Evolutionary conservation across 2,329 filamentous ascomycete species (phyloP).

Genomic region (Dichotomopilus funicola): DNA sequence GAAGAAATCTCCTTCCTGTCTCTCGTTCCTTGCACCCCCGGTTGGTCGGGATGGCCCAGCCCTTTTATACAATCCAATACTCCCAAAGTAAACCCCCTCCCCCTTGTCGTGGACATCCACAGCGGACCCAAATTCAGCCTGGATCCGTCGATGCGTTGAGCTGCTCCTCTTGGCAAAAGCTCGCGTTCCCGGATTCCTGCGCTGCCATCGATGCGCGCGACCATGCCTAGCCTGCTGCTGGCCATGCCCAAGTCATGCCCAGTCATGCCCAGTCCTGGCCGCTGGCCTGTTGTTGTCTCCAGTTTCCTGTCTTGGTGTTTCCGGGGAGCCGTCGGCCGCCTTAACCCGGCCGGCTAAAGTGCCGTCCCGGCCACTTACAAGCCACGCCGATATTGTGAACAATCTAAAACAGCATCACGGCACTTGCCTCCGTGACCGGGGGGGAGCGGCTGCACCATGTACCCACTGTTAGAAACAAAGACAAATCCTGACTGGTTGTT

Average conservation of each 20-base stretch:
- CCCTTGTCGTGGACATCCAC: no score
- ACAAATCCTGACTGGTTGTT: not conserved
- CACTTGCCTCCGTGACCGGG: conserved; percentile 5
- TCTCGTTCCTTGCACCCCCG: not conserved
- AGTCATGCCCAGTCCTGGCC: no score
- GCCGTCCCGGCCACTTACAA: conserved; percentile 12
- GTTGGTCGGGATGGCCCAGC: not conserved
- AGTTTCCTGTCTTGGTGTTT: conserved; percentile 2
- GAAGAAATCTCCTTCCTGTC: no score
- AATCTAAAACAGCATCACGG: conserved; percentile 12
- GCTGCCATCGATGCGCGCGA: no score
- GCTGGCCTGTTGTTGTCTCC: not conserved
- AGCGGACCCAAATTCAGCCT: conserved; percentile 8
- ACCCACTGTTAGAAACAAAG: not conserved
- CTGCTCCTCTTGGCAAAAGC: conserved; percentile 14
- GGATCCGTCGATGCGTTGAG: conserved; percentile 10
- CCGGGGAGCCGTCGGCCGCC: conserved; percentile 15
- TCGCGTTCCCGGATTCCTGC: conserved; percentile 12
- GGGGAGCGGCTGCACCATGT: no score
- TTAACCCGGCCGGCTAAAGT: conserved; percentile 21
- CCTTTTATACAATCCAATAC: not conserved
- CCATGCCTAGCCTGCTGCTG: no score
- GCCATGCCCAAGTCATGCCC: no score
- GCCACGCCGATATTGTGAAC: not conserved
- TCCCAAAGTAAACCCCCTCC: not conserved